Percentiles rank a stretch among this genome's conserved stretches.
phyloP scores from a whole-genome alignment of 2,329 filamentous ascomycete genomes.

The Penicillium psychrosexuale region DNA sequence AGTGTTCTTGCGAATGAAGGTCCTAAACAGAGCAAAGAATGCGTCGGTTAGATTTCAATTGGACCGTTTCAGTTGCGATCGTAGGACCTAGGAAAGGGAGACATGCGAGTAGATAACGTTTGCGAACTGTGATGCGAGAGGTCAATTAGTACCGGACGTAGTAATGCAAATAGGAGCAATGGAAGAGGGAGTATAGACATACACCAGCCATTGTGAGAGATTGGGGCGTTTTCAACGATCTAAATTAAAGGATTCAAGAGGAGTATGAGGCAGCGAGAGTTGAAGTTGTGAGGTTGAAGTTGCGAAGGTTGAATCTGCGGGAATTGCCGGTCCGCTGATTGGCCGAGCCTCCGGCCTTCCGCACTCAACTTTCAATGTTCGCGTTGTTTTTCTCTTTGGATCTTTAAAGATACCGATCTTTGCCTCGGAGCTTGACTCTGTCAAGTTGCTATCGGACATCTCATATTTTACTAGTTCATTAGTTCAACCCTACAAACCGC shows the following conservation, averaged over 20 bases:
- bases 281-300: slow-evolving; percentile 31
- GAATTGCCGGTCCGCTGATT: slow-evolving; percentile 42
- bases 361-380: slow-evolving; percentile 10
- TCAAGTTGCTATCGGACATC: not conserved
- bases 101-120: slow-evolving; percentile 61
- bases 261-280: slow-evolving; percentile 11
- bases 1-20: slow-evolving; percentile 80
- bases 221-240: slow-evolving; percentile 20
- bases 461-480: not conserved
- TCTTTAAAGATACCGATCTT: slow-evolving; percentile 1
- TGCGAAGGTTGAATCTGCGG: slow-evolving; percentile 34
- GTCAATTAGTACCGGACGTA: slow-evolving; percentile 32
- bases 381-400: slow-evolving; percentile 10
- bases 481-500: not conserved
- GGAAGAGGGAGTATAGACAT: slow-evolving; percentile 8
- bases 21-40: slow-evolving; percentile 51
- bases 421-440: slow-evolving; percentile 4
- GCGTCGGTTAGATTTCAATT: slow-evolving; percentile 17
- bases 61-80: slow-evolving; percentile 18
- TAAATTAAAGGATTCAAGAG: not conserved
- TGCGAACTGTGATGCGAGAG: slow-evolving; percentile 45
- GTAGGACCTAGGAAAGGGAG: slow-evolving; percentile 20
- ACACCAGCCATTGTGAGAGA: slow-evolving; percentile 55
- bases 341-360: slow-evolving; percentile 31
- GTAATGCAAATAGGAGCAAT: slow-evolving; percentile 27